Base-by-base conservation (phyloP, 1,139 yeast species). In the Taiozyma onychis region DNA sequence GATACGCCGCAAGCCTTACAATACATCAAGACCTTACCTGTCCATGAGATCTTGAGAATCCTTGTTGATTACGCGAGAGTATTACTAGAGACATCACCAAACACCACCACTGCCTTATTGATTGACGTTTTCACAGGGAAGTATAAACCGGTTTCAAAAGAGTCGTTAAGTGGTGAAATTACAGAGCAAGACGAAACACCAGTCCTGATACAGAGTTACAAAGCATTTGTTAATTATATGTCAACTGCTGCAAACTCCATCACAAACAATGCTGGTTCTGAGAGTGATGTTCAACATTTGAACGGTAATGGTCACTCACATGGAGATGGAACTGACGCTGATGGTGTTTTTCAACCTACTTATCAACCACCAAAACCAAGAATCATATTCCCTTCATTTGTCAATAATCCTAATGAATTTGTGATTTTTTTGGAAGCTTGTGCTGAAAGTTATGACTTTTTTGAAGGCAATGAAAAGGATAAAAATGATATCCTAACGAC, bases 341-440 rank as follows among this genome's bases (percentile, higher is more conserved):
- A 14, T 48, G 47, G 6, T n/a, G 64, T 65, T n/a, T 45, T 43
- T 2, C 39, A 27, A 30, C 93, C 95, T 1, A 88, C 96, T 0
- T 91, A 91, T 63, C 83, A 86, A 51, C 97, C 98, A 1, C 99
- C 99, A 2, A 78, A 83, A 50, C 98, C 99, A 4, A 78, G 91
- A 48, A 73, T 93, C 43, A 88, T 93, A 3, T 95, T 90, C 64
- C 83, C 95, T 1, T 82, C 95, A 2, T 95, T 93, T 65, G 81
- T 88, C 16, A 81, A 85, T 60, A 89, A 87, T 63, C 90, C 95
- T 0, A 80, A 84, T 61, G 95, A 91, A 61, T 91, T 93, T 74
- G 95, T 91, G 21, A 87, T 88, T n/a, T 91, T 95, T 58, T 69
- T 93, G 50, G 99, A 93, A 64, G 97, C 98, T 0, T 89, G 97